Evolutionary conservation across 768 basidiomycete species (phyloP), one percentile per base, ranked within the genome.

Genomic region (Suillus variegatus): DNA sequence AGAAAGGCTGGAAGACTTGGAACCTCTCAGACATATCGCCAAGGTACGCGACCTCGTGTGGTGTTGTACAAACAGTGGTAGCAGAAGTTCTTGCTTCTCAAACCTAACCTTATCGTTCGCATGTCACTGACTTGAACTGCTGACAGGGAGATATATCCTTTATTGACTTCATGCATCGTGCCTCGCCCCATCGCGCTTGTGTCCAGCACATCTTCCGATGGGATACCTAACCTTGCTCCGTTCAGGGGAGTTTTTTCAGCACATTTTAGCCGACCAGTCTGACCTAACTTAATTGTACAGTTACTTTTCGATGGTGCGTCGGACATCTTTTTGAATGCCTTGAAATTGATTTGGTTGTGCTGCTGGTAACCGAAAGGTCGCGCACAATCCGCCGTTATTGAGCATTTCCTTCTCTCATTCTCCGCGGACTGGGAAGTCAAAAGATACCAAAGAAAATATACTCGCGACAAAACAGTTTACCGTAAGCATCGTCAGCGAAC

Each of bases 121-220:
- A 70, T 64, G 61, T 66, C 28, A 70, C 71, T 70, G 65, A 75
- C 75, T 75, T 61, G 66, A 32, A 38, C 46, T 68, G 62, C 52
- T 44, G 49, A 43, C 65, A 78, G 78, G 54, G 69, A 73, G 64
- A 70, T 79, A 62, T 88, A 89, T 73, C 78, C 77, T 35, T 70
- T 90, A 63, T 69, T 90, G 69, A 86, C 84, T 12, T 86, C 84
- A 61, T 84, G 84, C 10, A 82, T 90, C 63, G 74, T 86, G 14
- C 91, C 89, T 22, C 82, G 91, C 46, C 90, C 90, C 14, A 84
- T 91, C 60, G 90, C 87, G 2, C 83, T 91, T 66, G 83, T 91
- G 44, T 89, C 88, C 14, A 83, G 88, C 9, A 65, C 87, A 47
- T 84, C 85, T n/a, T 65, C 70, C 5, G 74, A 81, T 63, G 87